Evolutionary conservation across 208 protist genomes (phyloP).

Genomic region (Leptomonas pyrrhocoris): DNA sequence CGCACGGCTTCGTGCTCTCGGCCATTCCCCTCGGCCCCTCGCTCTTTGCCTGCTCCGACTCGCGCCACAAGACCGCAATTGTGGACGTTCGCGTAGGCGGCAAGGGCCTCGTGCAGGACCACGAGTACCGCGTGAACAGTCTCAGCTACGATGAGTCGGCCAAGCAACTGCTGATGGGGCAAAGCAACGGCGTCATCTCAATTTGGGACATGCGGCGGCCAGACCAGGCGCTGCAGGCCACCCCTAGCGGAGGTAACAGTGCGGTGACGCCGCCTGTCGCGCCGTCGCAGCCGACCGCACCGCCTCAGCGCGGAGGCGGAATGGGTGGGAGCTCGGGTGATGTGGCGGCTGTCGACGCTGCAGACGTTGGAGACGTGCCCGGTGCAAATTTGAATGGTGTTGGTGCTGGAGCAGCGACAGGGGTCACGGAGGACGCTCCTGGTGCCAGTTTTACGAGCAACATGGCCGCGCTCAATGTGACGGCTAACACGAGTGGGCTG

Average conservation of each 20-base stretch:
- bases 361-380: neutral
- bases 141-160: constrained; percentile 65
- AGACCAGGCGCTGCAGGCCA: constrained; percentile 50
- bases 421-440: neutral
- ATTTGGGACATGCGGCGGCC: constrained; percentile 85
- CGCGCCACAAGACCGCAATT: constrained; percentile 67
- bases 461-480: neutral
- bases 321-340: neutral
- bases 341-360: neutral
- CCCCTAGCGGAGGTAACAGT: neutral
- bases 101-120: constrained; percentile 55
- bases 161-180: constrained; percentile 73
- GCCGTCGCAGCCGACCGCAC: constrained; percentile 18
- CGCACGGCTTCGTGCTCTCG: constrained; percentile 77
- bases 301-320: neutral
- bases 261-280: neutral
- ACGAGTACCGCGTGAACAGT: constrained; percentile 77
- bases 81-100: constrained; percentile 62
- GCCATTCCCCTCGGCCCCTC: constrained; percentile 71
- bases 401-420: neutral
- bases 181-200: constrained; percentile 77
- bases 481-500: too few species aligned
- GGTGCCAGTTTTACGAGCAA: neutral
- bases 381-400: constrained; percentile 3
- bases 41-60: constrained; percentile 83